phyloP scores from a whole-genome alignment of 306 rosid genomes.

The Cercis canadensis region DNA sequence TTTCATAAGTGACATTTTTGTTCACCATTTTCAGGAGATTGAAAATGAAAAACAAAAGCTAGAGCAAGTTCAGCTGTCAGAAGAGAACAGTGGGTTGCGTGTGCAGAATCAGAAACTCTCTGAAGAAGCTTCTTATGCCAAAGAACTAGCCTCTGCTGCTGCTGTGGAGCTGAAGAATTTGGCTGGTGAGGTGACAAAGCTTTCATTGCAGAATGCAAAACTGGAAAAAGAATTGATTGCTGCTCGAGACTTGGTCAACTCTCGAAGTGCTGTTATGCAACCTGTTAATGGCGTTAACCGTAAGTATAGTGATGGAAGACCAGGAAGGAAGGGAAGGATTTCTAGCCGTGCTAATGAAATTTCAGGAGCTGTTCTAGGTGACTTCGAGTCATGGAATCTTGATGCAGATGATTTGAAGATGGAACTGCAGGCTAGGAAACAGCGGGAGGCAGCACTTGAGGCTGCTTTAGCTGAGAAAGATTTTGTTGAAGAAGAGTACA shows the following conservation, averaged over 20 bases:
- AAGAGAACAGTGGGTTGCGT: conserved; percentile 89
- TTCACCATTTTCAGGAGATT: conserved; percentile 63
- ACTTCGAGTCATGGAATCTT: conserved; percentile 85
- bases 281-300: conserved; percentile 70
- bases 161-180: conserved; percentile 97
- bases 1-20: not conserved
- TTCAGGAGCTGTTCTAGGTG: conserved; percentile 60
- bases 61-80: conserved; percentile 84
- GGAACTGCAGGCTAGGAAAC: conserved; percentile 95
- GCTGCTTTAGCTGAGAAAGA: conserved; percentile 94
- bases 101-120: conserved; percentile 97
- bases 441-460: conserved; percentile 91
- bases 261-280: conserved; percentile 57
- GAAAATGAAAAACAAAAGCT: conserved; percentile 90
- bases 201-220: conserved; percentile 84
- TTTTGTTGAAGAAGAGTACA: conserved; percentile 75
- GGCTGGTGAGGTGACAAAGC: conserved; percentile 96
- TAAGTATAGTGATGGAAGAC: conserved; percentile 69
- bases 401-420: conserved; percentile 78
- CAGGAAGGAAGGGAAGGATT: conserved; percentile 85
- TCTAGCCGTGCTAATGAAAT: conserved; percentile 68
- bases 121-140: conserved; percentile 98
- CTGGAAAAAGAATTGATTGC: conserved; percentile 84
- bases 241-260: conserved; percentile 73
- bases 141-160: conserved; percentile 98